Evolutionary conservation across 1,139 yeast species (phyloP).

Genomic region (Debaryomyces sp.): DNA sequence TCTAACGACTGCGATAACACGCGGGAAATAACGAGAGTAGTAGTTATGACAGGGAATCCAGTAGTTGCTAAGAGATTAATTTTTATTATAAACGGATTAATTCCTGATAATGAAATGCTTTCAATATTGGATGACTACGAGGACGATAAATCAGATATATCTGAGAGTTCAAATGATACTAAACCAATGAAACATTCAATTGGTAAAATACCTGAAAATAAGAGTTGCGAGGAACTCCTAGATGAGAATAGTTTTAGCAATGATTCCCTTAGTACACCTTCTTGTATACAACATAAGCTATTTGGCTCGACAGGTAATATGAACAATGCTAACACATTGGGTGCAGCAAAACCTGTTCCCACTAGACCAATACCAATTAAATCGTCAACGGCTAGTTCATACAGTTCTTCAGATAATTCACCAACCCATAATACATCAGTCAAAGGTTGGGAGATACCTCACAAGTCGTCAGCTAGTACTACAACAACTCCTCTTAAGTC

Average conservation of each 20-base stretch:
- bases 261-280: not conserved
- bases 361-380: slow-evolving; percentile 36
- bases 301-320: not conserved
- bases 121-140: slow-evolving; percentile 7
- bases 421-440: slow-evolving; percentile 26
- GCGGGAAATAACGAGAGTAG: slow-evolving; percentile 49
- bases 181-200: not conserved
- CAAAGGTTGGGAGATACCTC: slow-evolving; percentile 51
- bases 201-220: slow-evolving; percentile 3
- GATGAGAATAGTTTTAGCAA: not conserved
- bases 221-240: not conserved
- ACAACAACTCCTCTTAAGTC: slow-evolving; percentile 20
- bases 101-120: slow-evolving; percentile 28
- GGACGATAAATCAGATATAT: not conserved
- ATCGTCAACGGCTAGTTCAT: slow-evolving; percentile 15
- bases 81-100: slow-evolving; percentile 54
- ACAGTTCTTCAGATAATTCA: slow-evolving; percentile 34
- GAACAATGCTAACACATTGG: not conserved
- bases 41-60: slow-evolving; percentile 62
- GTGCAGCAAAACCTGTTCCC: not conserved
- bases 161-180: not conserved
- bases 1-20: slow-evolving; percentile 15
- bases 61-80: slow-evolving; percentile 62
- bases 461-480: slow-evolving; percentile 32
- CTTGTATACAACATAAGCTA: not conserved